phyloP scores from a whole-genome alignment of 495 filamentous ascomycete genomes.

The Hypoxylon intermedium region DNA sequence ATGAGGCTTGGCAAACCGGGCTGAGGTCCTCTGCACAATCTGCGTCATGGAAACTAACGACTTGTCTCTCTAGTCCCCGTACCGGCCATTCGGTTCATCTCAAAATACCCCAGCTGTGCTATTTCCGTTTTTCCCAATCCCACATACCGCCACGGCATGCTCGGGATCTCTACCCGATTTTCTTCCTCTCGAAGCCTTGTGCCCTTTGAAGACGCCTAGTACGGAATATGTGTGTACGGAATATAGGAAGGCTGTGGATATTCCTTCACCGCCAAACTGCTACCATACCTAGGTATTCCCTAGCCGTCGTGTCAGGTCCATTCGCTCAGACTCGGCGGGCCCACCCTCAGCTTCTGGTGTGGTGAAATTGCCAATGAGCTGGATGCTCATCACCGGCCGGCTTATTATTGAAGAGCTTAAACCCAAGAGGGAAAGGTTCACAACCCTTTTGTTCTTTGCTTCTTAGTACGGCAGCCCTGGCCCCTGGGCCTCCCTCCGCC shows the following conservation, averaged over 20 bases:
- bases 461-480: conserved; percentile 35
- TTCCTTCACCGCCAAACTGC: conserved; percentile 44
- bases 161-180: conserved; percentile 26
- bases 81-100: conserved; percentile 40
- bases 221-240: not conserved
- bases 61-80: conserved; percentile 26
- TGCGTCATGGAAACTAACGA: conserved; percentile 42
- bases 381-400: conserved; percentile 31
- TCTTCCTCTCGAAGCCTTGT: conserved; percentile 22
- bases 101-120: conserved; percentile 38
- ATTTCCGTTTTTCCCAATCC: conserved; percentile 39
- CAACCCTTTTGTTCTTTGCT: conserved; percentile 34
- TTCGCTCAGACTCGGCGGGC: conserved; percentile 40
- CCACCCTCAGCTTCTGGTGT: conserved; percentile 42
- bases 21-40: conserved; percentile 36
- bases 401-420: conserved; percentile 39
- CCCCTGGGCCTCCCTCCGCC: conserved; percentile 1
- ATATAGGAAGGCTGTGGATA: conserved; percentile 37
- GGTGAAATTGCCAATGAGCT: conserved; percentile 40
- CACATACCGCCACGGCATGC: conserved; percentile 21
- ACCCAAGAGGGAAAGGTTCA: conserved; percentile 39
- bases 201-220: not conserved
- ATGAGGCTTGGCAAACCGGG: conserved; percentile 34
- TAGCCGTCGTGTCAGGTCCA: conserved; percentile 36
- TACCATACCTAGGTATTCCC: conserved; percentile 26